Evolutionary conservation across 1,284 basidiomycete genomes (phyloP), one percentile per base, ranked within the genome.

Genomic region (Heterobasidion parviporum): DNA sequence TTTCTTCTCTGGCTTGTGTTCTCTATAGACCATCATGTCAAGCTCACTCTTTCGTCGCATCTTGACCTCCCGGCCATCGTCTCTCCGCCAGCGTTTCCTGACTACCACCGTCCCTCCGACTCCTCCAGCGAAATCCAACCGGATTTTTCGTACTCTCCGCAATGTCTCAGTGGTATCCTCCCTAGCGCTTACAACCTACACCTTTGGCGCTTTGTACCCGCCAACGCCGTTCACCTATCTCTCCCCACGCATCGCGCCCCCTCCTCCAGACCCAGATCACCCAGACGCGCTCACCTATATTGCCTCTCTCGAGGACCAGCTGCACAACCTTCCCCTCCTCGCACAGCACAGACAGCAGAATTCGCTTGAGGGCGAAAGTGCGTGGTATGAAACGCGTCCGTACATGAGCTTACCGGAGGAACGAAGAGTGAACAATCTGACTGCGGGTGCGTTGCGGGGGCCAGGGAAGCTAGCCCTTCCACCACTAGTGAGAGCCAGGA

Each of bases 371-470:
- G 65, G 71, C 1, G 72, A 77, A 0, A 68, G 73, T 35, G 76
- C 80, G 36, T 89, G 87, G 87, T 87, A 89, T 62, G 88, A 91
- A 68, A 75, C 79, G 41, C 81, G 94, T 45, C 93, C 93, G 10
- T 94, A 93, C 67, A 67, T 75, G 32, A 72, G 76, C 20, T 78
- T 86, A 56, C 85, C 90, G 0, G 82, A 85, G 60, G 85, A 87
- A 62, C 72, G 82, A 32, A 75, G 85, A 36, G 82, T 81, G 52
- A 90, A 98, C 70, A 88, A 83, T 59, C 75, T 98, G 54, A 92
- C 92, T 0, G 87, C 87, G 1, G 94, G 93, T 9, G 80, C 92
- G 1, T 77, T 98, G 20, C 76, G 85, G 20, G 95, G 94, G 0
- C 92, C 94, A 15, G 90, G 91, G 8, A 89, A 84, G 70, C 77